A percentile compares a stretch with the other conserved stretches of the same genome.
Conservation (phyloP, 805 yeast species). For the Lipomyces chichibuensis region DNA sequence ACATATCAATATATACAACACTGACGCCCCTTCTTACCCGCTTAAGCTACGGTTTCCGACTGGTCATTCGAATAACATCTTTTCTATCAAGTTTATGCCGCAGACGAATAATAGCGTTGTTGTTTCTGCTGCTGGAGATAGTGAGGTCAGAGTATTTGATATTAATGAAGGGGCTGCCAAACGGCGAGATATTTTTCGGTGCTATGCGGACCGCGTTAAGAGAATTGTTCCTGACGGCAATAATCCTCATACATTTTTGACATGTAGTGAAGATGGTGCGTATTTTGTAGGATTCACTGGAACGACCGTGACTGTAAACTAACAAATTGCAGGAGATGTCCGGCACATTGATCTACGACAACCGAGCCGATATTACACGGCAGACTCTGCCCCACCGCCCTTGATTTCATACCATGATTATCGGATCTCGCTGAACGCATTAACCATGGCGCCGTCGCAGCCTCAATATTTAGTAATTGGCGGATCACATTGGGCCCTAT, state of each 20-base stretch:
- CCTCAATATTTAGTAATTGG: conserved; percentile 36
- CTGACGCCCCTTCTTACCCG: conserved; percentile 23
- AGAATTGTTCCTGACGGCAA: conserved; percentile 31
- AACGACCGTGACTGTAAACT: not conserved
- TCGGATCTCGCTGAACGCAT: conserved; percentile 24
- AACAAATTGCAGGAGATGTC: conserved; percentile 17
- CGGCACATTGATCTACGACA: conserved; percentile 34
- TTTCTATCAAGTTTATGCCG: conserved; percentile 35
- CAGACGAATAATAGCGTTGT: conserved; percentile 22
- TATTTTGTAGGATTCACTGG: not conserved
- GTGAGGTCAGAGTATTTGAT: conserved; percentile 32
- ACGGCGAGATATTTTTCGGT: conserved; percentile 11
- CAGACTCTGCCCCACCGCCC: conserved; percentile 18
- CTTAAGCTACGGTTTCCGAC: conserved; percentile 29
- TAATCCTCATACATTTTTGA: conserved; percentile 26
- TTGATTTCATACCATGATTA: conserved; percentile 24
- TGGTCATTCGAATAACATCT: conserved; percentile 35
- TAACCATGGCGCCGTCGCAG: conserved; percentile 30
- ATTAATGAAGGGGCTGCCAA: conserved; percentile 23
- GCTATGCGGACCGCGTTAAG: conserved; percentile 31
- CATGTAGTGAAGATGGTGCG: conserved; percentile 35
- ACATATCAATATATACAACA: conserved; percentile 31
- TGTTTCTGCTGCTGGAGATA: conserved; percentile 33
- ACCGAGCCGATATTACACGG: conserved; percentile 17
- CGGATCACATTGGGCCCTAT: conserved; percentile 29